Conservation (phyloP, 257 asterid species). For the Rhazya stricta region DNA sequence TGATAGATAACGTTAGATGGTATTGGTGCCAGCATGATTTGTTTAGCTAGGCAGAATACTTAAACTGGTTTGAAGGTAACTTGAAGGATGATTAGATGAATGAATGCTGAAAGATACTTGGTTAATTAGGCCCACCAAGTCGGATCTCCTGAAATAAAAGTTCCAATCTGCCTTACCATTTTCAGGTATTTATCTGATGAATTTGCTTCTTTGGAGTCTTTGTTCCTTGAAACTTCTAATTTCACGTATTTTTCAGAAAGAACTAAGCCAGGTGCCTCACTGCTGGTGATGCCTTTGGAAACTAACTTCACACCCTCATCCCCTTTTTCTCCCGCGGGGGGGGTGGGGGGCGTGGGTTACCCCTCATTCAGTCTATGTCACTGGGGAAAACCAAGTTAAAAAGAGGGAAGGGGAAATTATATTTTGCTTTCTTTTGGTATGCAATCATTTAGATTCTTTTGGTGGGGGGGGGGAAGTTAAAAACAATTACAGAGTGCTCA, state of each 20-base stretch:
- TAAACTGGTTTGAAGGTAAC: neutral
- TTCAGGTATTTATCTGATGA: neutral
- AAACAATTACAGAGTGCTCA: neutral
- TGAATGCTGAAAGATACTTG: neutral
- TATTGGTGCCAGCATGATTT: neutral
- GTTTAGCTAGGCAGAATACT: neutral
- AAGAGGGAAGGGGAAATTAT: neutral
- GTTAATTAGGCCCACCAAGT: neutral
- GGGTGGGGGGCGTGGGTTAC: too few relatives aligned
- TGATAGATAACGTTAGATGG: conserved; percentile 2
- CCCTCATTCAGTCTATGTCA: neutral
- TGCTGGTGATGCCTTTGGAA: neutral
- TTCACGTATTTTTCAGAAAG: neutral
- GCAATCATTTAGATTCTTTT: neutral
- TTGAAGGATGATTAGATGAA: neutral
- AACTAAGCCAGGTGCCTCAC: neutral
- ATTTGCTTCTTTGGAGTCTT: neutral
- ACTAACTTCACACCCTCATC: neutral
- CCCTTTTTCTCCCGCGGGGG: neutral
- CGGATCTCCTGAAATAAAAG: neutral
- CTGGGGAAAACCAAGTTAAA: neutral
- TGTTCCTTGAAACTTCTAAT: neutral
- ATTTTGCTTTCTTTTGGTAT: neutral
- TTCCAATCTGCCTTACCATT: neutral
- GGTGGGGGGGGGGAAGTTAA: too few relatives aligned